phyloP scores from a whole-genome alignment of 2,329 filamentous ascomycete genomes.

The Apiospora marii region DNA sequence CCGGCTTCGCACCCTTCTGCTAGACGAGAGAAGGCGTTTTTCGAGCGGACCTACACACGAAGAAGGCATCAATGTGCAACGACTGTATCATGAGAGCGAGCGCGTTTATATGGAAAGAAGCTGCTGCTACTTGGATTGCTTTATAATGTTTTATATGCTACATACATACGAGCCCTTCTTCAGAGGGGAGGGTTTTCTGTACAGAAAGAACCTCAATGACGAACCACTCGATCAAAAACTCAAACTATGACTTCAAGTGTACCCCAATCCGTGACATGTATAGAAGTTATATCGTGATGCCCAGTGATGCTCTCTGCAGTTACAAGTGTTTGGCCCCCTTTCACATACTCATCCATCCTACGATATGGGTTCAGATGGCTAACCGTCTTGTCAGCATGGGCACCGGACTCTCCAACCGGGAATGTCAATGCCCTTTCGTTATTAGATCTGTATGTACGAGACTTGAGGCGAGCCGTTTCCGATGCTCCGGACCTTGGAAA shows the following conservation, averaged over 20 bases:
- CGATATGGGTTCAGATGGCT: neutral
- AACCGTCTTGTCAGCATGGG: neutral
- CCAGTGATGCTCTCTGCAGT: neutral
- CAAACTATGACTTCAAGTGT: neutral
- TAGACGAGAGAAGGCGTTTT: neutral
- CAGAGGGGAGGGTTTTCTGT: conserved; percentile 11
- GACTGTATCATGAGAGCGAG: conserved; percentile 21
- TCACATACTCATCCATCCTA: too few relatives aligned
- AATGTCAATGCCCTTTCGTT: neutral
- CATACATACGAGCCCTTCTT: conserved; percentile 3
- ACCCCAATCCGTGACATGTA: neutral
- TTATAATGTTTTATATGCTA: conserved; percentile 17
- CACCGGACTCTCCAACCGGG: neutral
- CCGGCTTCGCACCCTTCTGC: neutral
- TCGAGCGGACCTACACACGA: neutral
- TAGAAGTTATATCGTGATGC: neutral
- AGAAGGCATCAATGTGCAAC: conserved; percentile 10
- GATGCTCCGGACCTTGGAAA: too few relatives aligned
- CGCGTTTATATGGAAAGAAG: conserved; percentile 12
- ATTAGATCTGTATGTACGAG: too few relatives aligned
- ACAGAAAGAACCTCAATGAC: conserved; percentile 15
- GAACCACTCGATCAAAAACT: neutral
- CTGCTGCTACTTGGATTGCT: conserved; percentile 15
- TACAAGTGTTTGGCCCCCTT: neutral
- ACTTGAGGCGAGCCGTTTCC: too few relatives aligned